Conservation (phyloP, 371 early-diverging fungal species). For the Ordospora colligata region DNA sequence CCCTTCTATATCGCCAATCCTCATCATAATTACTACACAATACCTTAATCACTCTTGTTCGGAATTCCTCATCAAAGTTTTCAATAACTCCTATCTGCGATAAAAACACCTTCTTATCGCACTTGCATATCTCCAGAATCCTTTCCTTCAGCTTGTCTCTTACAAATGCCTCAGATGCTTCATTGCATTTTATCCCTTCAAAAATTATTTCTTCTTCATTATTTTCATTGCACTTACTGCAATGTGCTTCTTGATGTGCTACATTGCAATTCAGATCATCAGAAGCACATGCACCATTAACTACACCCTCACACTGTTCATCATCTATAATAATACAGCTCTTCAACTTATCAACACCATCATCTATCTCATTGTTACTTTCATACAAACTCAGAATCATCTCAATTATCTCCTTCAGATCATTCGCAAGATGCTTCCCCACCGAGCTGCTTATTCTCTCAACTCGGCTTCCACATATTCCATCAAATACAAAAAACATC, state of each 20-base stretch:
- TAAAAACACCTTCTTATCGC: not conserved
- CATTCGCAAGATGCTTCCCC: not conserved
- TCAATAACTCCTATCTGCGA: not conserved
- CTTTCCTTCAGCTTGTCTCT: not conserved
- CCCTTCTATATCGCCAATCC: conserved; percentile 35
- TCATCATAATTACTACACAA: conserved; percentile 9
- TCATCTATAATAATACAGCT: too few species aligned
- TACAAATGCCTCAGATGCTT: not conserved
- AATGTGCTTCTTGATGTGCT: too few species aligned
- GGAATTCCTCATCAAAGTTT: not conserved
- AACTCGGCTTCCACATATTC: not conserved
- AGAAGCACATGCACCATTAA: too few species aligned
- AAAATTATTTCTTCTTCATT: not conserved
- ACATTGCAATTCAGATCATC: too few species aligned
- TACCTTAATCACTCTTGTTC: not conserved
- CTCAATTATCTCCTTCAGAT: not conserved
- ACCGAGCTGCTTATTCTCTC: not conserved
- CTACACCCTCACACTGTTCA: too few species aligned
- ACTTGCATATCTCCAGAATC: conserved; percentile 1
- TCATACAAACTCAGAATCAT: not conserved
- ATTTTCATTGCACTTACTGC: too few species aligned
- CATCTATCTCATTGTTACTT: not conserved
- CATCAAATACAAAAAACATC: not conserved
- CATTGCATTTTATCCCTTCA: too few species aligned
- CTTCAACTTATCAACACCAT: not conserved